Evolutionary conservation across 176 grass and related monocot genomes (phyloP).

Genomic region (Juncus effusus): DNA sequence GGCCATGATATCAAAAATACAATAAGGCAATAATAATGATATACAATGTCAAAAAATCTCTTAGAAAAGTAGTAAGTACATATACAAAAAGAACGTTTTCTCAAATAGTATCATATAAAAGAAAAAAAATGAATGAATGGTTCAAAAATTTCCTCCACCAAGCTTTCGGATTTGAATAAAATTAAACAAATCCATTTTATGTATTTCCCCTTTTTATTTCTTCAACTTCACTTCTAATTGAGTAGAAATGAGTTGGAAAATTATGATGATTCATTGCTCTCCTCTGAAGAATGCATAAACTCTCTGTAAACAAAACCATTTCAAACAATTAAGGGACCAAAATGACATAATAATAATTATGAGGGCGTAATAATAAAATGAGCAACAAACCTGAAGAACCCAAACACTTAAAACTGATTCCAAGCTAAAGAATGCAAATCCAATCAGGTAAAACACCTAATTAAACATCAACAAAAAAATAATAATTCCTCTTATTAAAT

Average conservation of each 20-base stretch:
- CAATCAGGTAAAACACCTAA: slow-evolving; percentile 68
- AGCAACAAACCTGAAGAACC: slow-evolving; percentile 71
- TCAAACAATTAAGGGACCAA: neutral
- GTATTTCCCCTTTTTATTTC: slow-evolving; percentile 17
- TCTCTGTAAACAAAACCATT: slow-evolving; percentile 18
- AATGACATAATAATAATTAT: slow-evolving; percentile 1
- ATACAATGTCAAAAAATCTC: no score
- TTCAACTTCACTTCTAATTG: slow-evolving; percentile 4
- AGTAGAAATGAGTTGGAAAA: neutral
- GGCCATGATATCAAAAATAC: no score
- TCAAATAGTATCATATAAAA: no score
- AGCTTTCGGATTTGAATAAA: slow-evolving; percentile 20
- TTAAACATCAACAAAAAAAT: slow-evolving; percentile 15
- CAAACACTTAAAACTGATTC: slow-evolving; percentile 82
- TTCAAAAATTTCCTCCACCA: slow-evolving; percentile 26
- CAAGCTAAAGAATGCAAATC: slow-evolving; percentile 66
- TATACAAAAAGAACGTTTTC: no score
- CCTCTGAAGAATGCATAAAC: slow-evolving; percentile 24
- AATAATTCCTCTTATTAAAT: slow-evolving; percentile 14
- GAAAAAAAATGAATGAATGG: no score
- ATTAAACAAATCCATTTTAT: slow-evolving; percentile 26
- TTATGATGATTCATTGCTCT: slow-evolving; percentile 12
- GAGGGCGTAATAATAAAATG: neutral
- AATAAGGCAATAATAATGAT: no score
- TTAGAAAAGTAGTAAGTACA: no score